A percentile compares a stretch with the other conserved stretches of the same genome.
Evolutionary conservation across 148 eudicot genomes (phyloP).

Genomic region (Nepenthes mirabilis): DNA sequence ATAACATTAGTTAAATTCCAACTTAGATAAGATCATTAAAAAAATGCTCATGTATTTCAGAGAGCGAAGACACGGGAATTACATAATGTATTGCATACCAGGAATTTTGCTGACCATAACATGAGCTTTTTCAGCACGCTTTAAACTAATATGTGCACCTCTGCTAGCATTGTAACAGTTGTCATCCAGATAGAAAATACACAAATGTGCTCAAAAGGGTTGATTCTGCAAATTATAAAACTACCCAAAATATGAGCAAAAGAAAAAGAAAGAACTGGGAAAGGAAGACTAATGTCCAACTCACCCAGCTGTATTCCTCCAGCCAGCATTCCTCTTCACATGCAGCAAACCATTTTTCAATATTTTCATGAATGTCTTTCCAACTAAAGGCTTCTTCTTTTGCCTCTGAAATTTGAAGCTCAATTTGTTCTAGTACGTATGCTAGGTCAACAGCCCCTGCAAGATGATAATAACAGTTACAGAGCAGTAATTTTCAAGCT

Average conservation of each 20-base stretch:
- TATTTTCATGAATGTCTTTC: slow-evolving; percentile 73
- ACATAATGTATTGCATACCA: slow-evolving; percentile 20
- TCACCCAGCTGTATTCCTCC: slow-evolving; percentile 76
- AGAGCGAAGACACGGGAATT: too few relatives aligned
- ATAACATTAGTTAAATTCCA: neutral
- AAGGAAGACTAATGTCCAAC: slow-evolving; percentile 6
- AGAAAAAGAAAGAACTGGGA: neutral
- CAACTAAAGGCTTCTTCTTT: slow-evolving; percentile 81
- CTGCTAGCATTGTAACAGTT: slow-evolving; percentile 77
- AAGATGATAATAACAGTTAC: neutral
- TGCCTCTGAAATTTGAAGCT: slow-evolving; percentile 49
- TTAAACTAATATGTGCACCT: slow-evolving; percentile 69
- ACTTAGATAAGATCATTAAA: neutral
- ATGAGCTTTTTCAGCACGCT: slow-evolving; percentile 91
- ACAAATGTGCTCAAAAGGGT: neutral
- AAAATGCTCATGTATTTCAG: neutral
- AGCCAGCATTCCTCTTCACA: slow-evolving; percentile 89
- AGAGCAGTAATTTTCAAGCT: too few relatives aligned
- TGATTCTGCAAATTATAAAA: too few relatives aligned
- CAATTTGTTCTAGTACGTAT: slow-evolving; percentile 48
- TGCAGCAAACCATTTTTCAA: slow-evolving; percentile 81
- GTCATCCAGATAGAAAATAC: slow-evolving; percentile 37
- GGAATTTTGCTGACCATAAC: slow-evolving; percentile 55
- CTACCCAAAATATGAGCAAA: too few relatives aligned
- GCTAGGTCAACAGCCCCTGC: slow-evolving; percentile 51